Evolutionary conservation across 2,329 filamentous ascomycete species (phyloP).

Genomic region (Paraphoma chrysanthemicola): DNA sequence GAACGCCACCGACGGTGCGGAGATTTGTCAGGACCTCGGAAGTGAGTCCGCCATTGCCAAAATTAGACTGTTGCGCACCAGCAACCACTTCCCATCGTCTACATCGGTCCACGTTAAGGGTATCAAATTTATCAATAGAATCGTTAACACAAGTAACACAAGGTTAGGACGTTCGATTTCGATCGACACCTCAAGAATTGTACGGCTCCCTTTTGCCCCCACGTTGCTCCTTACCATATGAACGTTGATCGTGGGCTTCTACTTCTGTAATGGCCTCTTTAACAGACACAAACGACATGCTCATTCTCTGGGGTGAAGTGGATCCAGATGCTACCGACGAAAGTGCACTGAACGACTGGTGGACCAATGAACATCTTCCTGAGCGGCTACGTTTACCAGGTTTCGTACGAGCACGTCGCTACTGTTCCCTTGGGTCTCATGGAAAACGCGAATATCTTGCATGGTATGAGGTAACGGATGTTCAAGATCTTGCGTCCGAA

Average conservation of each 20-base stretch:
- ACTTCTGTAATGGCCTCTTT: background rate
- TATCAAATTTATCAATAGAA: too few relatives aligned
- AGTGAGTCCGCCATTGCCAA: background rate
- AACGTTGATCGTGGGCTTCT: too few relatives aligned
- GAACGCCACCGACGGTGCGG: background rate
- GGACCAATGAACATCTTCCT: slow-evolving; percentile 24
- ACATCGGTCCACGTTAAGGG: background rate
- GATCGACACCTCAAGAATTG: too few relatives aligned
- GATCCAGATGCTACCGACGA: slow-evolving; percentile 8
- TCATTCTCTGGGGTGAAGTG: slow-evolving; percentile 17
- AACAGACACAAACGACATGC: background rate
- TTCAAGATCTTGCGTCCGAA: slow-evolving; percentile 9
- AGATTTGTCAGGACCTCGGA: background rate
- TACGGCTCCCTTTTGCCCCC: too few relatives aligned
- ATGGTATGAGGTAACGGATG: slow-evolving; percentile 11
- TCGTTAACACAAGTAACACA: too few relatives aligned
- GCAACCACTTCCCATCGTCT: background rate
- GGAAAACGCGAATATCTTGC: slow-evolving; percentile 12
- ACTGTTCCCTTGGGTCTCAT: slow-evolving; percentile 2
- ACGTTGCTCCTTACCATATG: too few relatives aligned
- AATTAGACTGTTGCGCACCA: background rate
- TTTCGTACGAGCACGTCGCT: slow-evolving; percentile 19
- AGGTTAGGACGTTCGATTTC: too few relatives aligned
- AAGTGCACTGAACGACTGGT: slow-evolving; percentile 23
- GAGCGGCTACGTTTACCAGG: slow-evolving; percentile 21